Evolutionary conservation across 2,329 filamentous ascomycete genomes (phyloP), one percentile per base, ranked within the genome.

Genomic region (Venturia asperata): DNA sequence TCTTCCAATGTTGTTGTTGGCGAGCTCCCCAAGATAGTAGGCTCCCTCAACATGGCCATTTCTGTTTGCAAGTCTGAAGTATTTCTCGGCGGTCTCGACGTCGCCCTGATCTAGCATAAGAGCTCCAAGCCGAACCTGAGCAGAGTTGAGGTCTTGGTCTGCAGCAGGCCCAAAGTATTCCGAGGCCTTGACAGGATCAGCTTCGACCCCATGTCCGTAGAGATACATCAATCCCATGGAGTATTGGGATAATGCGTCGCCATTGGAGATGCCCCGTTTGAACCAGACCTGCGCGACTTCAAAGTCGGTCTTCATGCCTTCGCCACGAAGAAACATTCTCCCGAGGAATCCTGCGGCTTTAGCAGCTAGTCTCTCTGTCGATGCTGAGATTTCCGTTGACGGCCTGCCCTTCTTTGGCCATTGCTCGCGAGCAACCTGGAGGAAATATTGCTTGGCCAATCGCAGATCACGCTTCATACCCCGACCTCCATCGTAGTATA

Each of bases 1-100:
- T 43, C 90, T 83, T 5, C 90, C 91, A 39, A 95, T 83, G 0
- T 90, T 92, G 68, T 90, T 85, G 70, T 92, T 85, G 30, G 87
- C 88, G 79, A 96, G 86, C 76, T 97, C 92, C 1, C 91, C 92
- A 4, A 97, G 84, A 74, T 96, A 96, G 77, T 96, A 97, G 73
- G 90, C 91, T 0, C 92, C 90, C 75, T 96, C 92, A 67, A 96
- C 89, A 72, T 92, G 89, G 17, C 88, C 88, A 73, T 91, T 91
- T 30, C 90, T 82, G 49, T 88, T 88, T 5, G 92, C 92, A 61
- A 93, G 82, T 72, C 96, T 92, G 70, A 97, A 96, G 74, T 95
- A 96, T 69, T 88, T 87, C 67, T 87, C 89, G 2, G 92, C 92
- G 0, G 87, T 87, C 5, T 83, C 79, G n/a, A 94, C 78, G 70